These are phyloP conservation scores for Mortierella sp. DNA, from an alignment of 371 early-diverging fungal genomes.

Conservation along the genomic window DNA sequence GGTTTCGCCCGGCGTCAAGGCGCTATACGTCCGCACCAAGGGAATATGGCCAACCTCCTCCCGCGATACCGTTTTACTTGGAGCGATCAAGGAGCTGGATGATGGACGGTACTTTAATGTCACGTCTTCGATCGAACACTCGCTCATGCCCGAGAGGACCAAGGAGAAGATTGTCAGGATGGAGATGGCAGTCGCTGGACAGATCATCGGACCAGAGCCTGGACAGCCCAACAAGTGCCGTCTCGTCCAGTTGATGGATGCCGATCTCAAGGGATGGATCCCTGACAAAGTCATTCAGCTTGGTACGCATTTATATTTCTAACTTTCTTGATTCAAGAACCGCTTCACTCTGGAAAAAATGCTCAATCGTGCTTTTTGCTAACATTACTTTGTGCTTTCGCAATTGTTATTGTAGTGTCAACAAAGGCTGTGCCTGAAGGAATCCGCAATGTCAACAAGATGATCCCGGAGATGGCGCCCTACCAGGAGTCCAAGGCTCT, in stretches of 20 bases:
- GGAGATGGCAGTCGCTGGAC: conserved; percentile 70
- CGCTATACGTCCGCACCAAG: conserved; percentile 69
- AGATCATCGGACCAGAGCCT: conserved; percentile 54
- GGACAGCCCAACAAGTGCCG: conserved; percentile 54
- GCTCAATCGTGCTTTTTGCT: background rate
- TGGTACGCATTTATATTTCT: conserved; percentile 37
- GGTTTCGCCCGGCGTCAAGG: conserved; percentile 56
- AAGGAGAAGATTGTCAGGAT: conserved; percentile 66
- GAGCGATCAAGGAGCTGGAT: conserved; percentile 56
- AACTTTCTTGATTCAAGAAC: no score
- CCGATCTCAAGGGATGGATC: conserved; percentile 73
- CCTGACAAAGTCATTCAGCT: conserved; percentile 66
- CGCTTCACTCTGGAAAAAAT: no score
- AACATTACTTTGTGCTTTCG: background rate
- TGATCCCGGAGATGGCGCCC: conserved; percentile 23
- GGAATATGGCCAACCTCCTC: conserved; percentile 72
- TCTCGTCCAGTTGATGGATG: conserved; percentile 66
- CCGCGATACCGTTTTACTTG: conserved; percentile 66
- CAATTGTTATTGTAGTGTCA: conserved; percentile 22
- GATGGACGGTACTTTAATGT: conserved; percentile 58
- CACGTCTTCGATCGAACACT: conserved; percentile 63
- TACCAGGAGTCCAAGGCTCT: conserved; percentile 35
- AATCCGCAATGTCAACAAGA: conserved; percentile 46
- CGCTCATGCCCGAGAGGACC: conserved; percentile 57
- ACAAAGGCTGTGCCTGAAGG: conserved; percentile 55